A percentile compares a stretch with the other conserved stretches of the same genome.
Evolutionary conservation across 2,329 filamentous ascomycete species (phyloP).

Genomic region (Aspergillus proliferans): DNA sequence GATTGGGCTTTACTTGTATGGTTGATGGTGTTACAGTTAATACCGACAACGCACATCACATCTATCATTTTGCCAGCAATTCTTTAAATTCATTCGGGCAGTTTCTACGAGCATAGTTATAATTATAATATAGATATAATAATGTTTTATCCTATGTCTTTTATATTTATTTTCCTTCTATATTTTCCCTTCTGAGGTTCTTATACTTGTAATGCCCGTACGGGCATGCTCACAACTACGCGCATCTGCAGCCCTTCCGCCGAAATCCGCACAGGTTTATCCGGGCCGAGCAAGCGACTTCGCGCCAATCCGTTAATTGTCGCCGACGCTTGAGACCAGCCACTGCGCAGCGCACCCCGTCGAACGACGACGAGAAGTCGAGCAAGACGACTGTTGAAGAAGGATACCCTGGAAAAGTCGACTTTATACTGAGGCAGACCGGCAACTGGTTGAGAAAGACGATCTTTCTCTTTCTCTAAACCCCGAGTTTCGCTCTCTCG

Average conservation of each 20-base stretch:
- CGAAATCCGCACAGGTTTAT: slow-evolving; percentile 24
- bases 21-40: neutral
- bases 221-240: slow-evolving; percentile 31
- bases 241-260: slow-evolving; percentile 25
- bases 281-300: slow-evolving; percentile 35
- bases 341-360: slow-evolving; percentile 12
- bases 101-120: neutral
- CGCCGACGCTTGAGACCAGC: neutral
- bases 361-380: slow-evolving; percentile 2
- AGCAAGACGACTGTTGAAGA: neutral
- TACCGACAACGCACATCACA: slow-evolving; percentile 11
- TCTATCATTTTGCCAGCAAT: slow-evolving; percentile 11
- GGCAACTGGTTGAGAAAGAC: slow-evolving; percentile 12
- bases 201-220: too few species aligned
- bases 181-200: neutral
- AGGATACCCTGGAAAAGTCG: neutral
- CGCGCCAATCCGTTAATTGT: slow-evolving; percentile 14
- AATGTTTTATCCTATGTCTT: neutral
- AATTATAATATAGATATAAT: too few species aligned
- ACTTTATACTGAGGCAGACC: neutral
- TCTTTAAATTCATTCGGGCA: slow-evolving; percentile 1
- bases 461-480: slow-evolving; percentile 6
- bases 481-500: too few species aligned
- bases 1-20: neutral
- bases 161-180: slow-evolving; percentile 6